A percentile compares a stretch with the other conserved stretches of the same genome.
Evolutionary conservation across 495 filamentous ascomycete species (phyloP).

Genomic region (Cercophora scortea): DNA sequence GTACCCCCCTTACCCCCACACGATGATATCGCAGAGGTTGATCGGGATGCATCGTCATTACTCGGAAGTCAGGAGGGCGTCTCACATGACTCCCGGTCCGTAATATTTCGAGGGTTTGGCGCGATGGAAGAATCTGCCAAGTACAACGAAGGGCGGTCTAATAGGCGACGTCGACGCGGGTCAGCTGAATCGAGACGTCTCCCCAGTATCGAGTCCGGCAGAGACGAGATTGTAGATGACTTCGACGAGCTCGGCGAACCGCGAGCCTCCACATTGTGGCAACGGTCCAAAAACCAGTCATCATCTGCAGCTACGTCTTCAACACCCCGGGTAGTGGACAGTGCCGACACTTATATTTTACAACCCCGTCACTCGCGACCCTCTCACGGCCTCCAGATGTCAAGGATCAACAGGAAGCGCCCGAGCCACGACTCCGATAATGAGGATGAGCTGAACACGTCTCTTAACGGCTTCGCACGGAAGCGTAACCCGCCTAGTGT

Average conservation of each 20-base stretch:
- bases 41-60: background rate
- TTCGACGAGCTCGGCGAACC: constrained; percentile 6
- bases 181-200: background rate
- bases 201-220: background rate
- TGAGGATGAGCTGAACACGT: background rate
- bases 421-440: background rate
- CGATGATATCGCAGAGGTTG: background rate
- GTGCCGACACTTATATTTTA: too few relatives aligned
- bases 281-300: too few relatives aligned
- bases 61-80: background rate
- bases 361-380: too few relatives aligned
- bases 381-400: too few relatives aligned
- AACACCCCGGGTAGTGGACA: too few relatives aligned
- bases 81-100: background rate
- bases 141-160: background rate
- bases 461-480: background rate
- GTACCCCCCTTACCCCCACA: background rate
- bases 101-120: too few relatives aligned
- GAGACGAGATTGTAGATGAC: constrained; percentile 7
- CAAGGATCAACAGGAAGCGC: background rate
- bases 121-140: too few relatives aligned
- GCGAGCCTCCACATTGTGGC: background rate
- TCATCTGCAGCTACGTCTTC: background rate
- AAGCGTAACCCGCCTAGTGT: constrained; percentile 3
- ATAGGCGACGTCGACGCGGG: background rate